A percentile compares a stretch with the other conserved stretches of the same genome.
Conservation (phyloP, 371 early-diverging fungal species). For the Umbelopsis sp. region DNA sequence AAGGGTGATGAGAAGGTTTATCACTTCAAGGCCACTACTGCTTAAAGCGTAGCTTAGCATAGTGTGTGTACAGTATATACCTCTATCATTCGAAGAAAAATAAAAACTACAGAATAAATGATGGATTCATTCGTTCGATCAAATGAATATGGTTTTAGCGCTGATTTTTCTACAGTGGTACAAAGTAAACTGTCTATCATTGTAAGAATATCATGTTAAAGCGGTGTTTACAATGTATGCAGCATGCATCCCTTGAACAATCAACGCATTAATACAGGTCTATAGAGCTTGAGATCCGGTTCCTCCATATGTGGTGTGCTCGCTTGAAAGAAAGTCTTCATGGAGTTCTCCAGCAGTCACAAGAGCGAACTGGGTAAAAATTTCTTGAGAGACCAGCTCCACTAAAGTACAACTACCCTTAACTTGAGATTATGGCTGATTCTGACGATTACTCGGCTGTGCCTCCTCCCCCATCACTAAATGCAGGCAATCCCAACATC, state of each 20-base stretch:
- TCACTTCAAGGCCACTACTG: constrained; percentile 51
- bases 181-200: too few species aligned
- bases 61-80: constrained; percentile 16
- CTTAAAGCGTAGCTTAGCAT: constrained; percentile 26
- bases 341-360: neutral
- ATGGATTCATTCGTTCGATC: neutral
- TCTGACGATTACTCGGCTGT: constrained; percentile 39
- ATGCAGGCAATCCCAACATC: constrained; percentile 35
- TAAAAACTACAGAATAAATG: neutral
- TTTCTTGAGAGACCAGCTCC: neutral
- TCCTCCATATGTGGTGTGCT: too few species aligned
- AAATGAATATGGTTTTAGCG: neutral
- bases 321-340: too few species aligned
- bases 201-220: too few species aligned
- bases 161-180: too few species aligned
- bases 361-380: neutral
- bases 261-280: too few species aligned
- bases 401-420: neutral
- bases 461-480: constrained; percentile 45
- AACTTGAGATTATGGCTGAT: neutral
- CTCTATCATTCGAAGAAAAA: neutral
- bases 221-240: too few species aligned
- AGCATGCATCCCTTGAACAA: too few species aligned
- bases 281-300: too few species aligned
- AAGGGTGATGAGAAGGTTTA: constrained; percentile 63